Evolutionary conservation across 768 basidiomycete genomes (phyloP), one percentile per base, ranked within the genome.

Genomic region (Phlebiopsis gigantea): DNA sequence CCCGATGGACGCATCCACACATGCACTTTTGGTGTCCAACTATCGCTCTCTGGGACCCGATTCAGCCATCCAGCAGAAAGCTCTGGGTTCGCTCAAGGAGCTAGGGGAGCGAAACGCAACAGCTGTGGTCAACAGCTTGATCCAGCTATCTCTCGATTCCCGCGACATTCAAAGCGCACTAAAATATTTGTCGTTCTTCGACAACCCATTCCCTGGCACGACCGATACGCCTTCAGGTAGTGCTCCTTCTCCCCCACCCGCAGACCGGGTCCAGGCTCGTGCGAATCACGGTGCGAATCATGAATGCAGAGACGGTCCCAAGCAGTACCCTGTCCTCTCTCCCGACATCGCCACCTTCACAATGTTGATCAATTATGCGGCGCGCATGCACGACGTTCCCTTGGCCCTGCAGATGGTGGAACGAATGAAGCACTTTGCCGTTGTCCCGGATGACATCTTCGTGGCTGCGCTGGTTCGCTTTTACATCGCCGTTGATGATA

Each of bases 81-180:
- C 82, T 1, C 63, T 88, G 57, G 71, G 74, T 29, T 72, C 72
- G 25, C 65, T 91, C 42, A 70, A 63, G 34, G 64, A 70, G 22
- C 66, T 84, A 57, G 71, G 73, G 58, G 62, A 61, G 14, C 68
- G 60, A 2, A 69, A 71, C 1, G 76, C 80, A 41, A 80, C 82
- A n/a, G 67, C 69, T 26, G 75, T 83, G n/a, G 65, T 91, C 66
- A 92, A 92, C 75, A 77, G 77, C 57, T 71, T 91, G n/a, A 74
- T 90, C 44, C 80, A 80, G 59, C 75, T 84, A 41, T 75, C 79
- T 45, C 66, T 92, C 41, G 84, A 85, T 64, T 66, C 72, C 28
- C 68, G 73, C 62, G 82, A 90, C 69, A 56, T 81, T 51, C 43
- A 66, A 39, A 74, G 73, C 22, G 78, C 79, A 4, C 60, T 77